Conservation (phyloP, 2,329 filamentous ascomycete species). For the Akanthomyces dipterigenus region DNA sequence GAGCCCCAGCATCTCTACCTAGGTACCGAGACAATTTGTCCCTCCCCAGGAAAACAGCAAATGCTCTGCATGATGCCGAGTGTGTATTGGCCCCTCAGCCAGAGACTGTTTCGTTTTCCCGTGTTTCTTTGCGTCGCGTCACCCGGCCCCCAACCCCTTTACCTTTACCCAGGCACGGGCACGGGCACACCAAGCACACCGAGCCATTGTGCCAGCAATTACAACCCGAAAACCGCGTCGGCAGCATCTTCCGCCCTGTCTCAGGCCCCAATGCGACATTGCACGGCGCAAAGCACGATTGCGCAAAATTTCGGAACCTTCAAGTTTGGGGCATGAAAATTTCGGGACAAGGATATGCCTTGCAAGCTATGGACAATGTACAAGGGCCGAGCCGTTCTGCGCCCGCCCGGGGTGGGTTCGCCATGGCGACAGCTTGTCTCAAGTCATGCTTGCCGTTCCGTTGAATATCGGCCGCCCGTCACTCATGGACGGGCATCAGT, state of each 20-base stretch:
- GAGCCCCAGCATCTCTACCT: neutral
- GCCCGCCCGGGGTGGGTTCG: neutral
- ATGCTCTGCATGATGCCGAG: neutral
- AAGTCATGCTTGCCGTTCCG: neutral
- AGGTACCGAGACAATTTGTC: neutral
- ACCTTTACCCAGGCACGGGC: too few relatives aligned
- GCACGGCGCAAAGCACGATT: too few relatives aligned
- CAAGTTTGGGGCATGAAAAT: neutral
- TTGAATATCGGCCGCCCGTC: neutral
- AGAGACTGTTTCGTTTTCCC: neutral
- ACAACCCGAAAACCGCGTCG: too few relatives aligned
- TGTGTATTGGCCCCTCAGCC: neutral
- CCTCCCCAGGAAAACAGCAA: neutral
- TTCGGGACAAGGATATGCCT: neutral
- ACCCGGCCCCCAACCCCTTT: neutral
- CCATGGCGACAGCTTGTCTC: neutral
- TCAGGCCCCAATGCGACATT: too few relatives aligned
- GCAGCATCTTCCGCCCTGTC: too few relatives aligned
- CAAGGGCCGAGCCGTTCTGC: neutral
- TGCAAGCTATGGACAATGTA: neutral
- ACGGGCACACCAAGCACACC: neutral
- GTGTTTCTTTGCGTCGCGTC: neutral
- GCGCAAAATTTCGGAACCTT: neutral
- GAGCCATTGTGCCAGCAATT: too few relatives aligned
- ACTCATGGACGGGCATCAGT: neutral